Base-by-base conservation (phyloP, 805 yeast genomes). In the Hermanozyma aechmeae region DNA sequence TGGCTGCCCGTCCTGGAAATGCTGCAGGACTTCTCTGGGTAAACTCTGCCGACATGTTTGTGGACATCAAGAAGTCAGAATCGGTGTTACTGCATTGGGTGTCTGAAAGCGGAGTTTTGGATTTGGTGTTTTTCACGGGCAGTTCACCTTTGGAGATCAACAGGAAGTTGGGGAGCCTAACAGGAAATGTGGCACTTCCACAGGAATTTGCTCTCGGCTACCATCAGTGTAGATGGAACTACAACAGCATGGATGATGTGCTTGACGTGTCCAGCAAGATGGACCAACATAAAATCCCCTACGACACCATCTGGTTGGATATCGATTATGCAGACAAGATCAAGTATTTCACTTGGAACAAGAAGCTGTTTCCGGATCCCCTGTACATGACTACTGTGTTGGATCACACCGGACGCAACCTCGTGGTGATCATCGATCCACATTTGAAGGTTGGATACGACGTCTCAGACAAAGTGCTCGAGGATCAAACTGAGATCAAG, bases 151-250 rank as follows among this genome's bases (percentile, higher is more conserved):
- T 54, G 1, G 66, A 64, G 12, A 65, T 92, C 14, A 68, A 77
- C 23, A 46, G 61, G 24, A 63, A 74, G 19, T 89, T 80, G 50
- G 79, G 85, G 1, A 40, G 50, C 2, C 51, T 92, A 12, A 78
- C 94, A 0, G 98, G 98, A 1, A 69, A 58, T 33, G 66, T 86
- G 0, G 52, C 64, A 6, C 54, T 92, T 8, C 98, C 98, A 1
- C 80, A 75, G 38, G 38, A 77, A 24, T 81, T 86, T 44, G 65
- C 95, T 0, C 52, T 86, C 10, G 97, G 95, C 0, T 84, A 92
- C 49, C 97, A 92, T 49, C 98, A 92, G 55, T 89, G 96, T 49
- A 71, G 97, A 46, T 92, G 98, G 98, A 92, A 92, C 52, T 92
- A 92, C 57, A 83, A 84, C 48, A 87, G 81, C 43, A 87, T 83